phyloP scores from a whole-genome alignment of 768 basidiomycete genomes.

The Boletus patriciae region DNA sequence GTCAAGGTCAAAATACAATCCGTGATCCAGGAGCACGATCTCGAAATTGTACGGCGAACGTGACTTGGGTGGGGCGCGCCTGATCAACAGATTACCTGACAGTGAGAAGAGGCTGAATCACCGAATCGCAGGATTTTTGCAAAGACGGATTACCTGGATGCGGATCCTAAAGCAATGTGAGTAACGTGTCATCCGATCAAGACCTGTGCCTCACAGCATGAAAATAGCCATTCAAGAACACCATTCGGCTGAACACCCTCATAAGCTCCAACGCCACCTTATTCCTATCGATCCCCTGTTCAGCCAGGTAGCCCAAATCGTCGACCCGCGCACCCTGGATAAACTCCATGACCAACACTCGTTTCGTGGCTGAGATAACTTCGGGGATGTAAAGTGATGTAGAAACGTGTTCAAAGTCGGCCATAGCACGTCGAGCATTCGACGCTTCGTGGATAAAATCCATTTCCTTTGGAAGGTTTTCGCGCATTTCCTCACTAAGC shows the following conservation, averaged over 20 bases:
- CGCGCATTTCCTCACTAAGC: constrained; percentile 93
- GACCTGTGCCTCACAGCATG: constrained; percentile 59
- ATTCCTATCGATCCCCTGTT: constrained; percentile 86
- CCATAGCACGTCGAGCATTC: constrained; percentile 70
- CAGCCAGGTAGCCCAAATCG: constrained; percentile 78
- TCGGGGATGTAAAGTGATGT: constrained; percentile 88
- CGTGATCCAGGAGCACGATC: constrained; percentile 92
- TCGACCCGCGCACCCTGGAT: constrained; percentile 89
- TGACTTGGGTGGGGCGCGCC: constrained; percentile 61
- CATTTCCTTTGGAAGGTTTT: constrained; percentile 91
- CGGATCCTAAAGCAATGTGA: constrained; percentile 60
- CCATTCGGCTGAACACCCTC: constrained; percentile 92
- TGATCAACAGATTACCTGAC: constrained; percentile 86
- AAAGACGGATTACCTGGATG: constrained; percentile 62
- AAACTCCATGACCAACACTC: constrained; percentile 94
- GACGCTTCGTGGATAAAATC: constrained; percentile 88
- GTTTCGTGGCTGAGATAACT: constrained; percentile 75
- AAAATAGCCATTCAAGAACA: constrained; percentile 92
- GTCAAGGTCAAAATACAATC: constrained; percentile 90
- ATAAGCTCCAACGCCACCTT: constrained; percentile 89
- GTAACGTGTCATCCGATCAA: constrained; percentile 5
- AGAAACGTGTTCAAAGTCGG: constrained; percentile 67
- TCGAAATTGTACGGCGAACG: constrained; percentile 93
- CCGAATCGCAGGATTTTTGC: constrained; percentile 1
- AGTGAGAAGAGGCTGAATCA: background rate